Evolutionary conservation across 768 basidiomycete species (phyloP).

Genomic region (Russula abietina): DNA sequence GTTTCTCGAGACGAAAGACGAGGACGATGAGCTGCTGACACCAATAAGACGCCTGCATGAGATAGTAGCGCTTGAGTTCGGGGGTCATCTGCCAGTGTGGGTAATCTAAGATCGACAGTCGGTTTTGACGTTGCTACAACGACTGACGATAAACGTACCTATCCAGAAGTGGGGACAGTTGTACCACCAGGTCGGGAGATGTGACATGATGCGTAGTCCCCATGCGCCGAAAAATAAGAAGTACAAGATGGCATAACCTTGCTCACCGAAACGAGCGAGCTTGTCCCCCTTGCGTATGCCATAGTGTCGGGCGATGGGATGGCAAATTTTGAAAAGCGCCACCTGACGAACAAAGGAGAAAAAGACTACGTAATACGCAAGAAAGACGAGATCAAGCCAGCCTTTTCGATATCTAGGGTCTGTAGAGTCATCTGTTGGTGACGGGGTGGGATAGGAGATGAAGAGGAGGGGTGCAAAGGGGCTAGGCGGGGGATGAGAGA

Average conservation of each 20-base stretch:
- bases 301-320: slow-evolving; percentile 61
- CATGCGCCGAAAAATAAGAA: slow-evolving; percentile 62
- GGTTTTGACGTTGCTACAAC: neutral
- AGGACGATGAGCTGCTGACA: slow-evolving; percentile 87
- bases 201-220: slow-evolving; percentile 78
- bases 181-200: slow-evolving; percentile 82
- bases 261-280: slow-evolving; percentile 83
- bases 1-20: slow-evolving; percentile 82
- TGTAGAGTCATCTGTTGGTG: slow-evolving; percentile 37
- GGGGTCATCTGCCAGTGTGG: slow-evolving; percentile 86
- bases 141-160: slow-evolving; percentile 36
- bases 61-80: slow-evolving; percentile 85
- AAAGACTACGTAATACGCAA: slow-evolving; percentile 78
- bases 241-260: slow-evolving; percentile 82
- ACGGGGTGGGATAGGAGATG: slow-evolving; percentile 57
- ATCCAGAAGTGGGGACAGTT: slow-evolving; percentile 80
- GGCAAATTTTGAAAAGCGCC: slow-evolving; percentile 56
- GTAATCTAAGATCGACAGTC: slow-evolving; percentile 52
- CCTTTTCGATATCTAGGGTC: slow-evolving; percentile 67
- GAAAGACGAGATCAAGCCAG: slow-evolving; percentile 69
- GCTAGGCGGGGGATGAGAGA: slow-evolving; percentile 47
- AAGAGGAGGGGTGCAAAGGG: slow-evolving; percentile 70
- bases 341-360: slow-evolving; percentile 84
- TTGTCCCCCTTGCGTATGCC: slow-evolving; percentile 65
- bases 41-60: slow-evolving; percentile 93